Conservation (phyloP, 192 early-diverging fungal genomes). For the Globomyces pollinis-pini region DNA sequence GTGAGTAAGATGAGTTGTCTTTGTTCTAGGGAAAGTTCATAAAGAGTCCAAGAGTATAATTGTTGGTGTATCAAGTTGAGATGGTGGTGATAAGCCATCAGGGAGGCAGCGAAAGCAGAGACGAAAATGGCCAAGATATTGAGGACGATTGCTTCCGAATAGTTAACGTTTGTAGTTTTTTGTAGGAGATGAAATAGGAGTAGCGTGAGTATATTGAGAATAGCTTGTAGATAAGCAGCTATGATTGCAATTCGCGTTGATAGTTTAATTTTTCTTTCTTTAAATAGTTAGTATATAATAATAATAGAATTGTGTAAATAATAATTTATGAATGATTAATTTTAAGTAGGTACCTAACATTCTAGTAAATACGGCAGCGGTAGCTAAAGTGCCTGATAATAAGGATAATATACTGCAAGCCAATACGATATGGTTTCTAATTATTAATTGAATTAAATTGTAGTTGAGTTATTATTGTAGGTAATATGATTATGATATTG, state of each 20-base stretch:
- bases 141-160: constrained; percentile 31
- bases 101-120: constrained; percentile 23
- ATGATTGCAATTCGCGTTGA: constrained; percentile 18
- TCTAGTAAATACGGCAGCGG: constrained; percentile 28
- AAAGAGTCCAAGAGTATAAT: constrained; percentile 30
- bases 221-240: constrained; percentile 31
- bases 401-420: constrained; percentile 19
- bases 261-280: too few species aligned
- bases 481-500: too few species aligned
- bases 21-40: constrained; percentile 30
- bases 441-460: neutral
- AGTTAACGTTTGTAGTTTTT: neutral
- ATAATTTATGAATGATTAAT: too few species aligned
- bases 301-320: too few species aligned
- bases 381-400: constrained; percentile 25
- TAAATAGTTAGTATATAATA: constrained; percentile 7
- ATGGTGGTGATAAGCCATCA: constrained; percentile 24
- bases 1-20: constrained; percentile 37
- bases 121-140: constrained; percentile 13
- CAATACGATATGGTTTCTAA: constrained; percentile 2
- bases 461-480: too few species aligned
- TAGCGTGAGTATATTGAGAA: neutral
- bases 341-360: constrained; percentile 53
- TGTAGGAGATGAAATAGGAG: neutral
- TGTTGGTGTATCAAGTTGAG: constrained; percentile 20